Evolutionary conservation across 139 green algal genomes (phyloP), one percentile per base, ranked within the genome.

Genomic region (Dunaliella primolecta): DNA sequence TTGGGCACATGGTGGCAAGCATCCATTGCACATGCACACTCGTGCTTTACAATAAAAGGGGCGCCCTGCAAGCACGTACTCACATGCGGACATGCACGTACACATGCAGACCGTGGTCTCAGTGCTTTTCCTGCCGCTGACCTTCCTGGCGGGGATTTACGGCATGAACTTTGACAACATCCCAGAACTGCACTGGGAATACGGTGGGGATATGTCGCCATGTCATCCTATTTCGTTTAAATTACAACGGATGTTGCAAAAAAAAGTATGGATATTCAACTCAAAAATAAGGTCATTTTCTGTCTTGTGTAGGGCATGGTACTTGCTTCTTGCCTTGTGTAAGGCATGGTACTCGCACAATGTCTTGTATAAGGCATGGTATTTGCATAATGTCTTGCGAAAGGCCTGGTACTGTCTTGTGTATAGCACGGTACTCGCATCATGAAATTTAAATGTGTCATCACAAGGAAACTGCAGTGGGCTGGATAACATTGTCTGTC

Each of bases 131-230:
- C 82, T 87, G 56, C 86, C 86, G 2, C 30, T 87, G 32, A 87
- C 70, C 80, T 89, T 91, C 38, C 21, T 91, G 56, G 84, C 88
- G 0, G 88, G 88, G 37, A 77, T 91, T 3, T 91, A 88, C 64
- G 86, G 84, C 38, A 90, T 87, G 70, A 92, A 89, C 84, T 91
- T 89, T 85, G 86, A 91, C n/a, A 34, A 88, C 71, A 82, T 91
- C 15, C 90, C 90, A 29, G 89, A 92, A 78, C 86, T 90, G 11
- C 36, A 86, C 24, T 90, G 84, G 86, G 0, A 78, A 25, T 85
- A 78, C 1, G 84, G 89, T 77, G 71, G 15, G 71, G n/a, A n/a
- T n/a, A n/a, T n/a, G n/a, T n/a, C n/a, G n/a, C n/a, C n/a, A n/a
- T n/a, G n/a, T n/a, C n/a, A n/a, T n/a, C n/a, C n/a, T n/a, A n/a